Percentiles rank a stretch among this genome's conserved stretches.
Evolutionary conservation across 306 rosid species (phyloP).

Genomic region (Quercus cerris): DNA sequence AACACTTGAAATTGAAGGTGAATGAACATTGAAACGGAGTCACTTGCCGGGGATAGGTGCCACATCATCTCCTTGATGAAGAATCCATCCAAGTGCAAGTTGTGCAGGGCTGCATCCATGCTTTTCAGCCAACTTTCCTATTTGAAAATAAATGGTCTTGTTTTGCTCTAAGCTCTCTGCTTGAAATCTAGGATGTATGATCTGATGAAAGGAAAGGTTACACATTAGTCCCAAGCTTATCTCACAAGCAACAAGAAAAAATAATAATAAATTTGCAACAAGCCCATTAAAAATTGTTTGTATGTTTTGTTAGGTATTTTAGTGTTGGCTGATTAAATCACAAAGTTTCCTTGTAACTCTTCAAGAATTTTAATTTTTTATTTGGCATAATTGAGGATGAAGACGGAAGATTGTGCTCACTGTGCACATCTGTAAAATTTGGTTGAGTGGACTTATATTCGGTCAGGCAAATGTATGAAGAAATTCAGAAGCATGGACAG

Average conservation of each 20-base stretch:
- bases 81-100: constrained; percentile 66
- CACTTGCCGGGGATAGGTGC: constrained; percentile 68
- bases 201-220: constrained; percentile 28
- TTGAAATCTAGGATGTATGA: constrained; percentile 44
- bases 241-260: not conserved
- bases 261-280: not conserved
- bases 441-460: too few relatives aligned
- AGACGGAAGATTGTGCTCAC: too few relatives aligned
- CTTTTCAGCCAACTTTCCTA: constrained; percentile 51
- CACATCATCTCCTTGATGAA: constrained; percentile 57
- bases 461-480: too few relatives aligned
- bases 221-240: not conserved
- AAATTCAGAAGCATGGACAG: too few relatives aligned
- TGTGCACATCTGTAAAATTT: too few relatives aligned
- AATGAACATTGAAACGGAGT: not conserved
- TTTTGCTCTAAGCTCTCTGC: constrained; percentile 60
- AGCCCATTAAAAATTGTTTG: not conserved
- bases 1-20: not conserved
- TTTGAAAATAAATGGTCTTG: constrained; percentile 39
- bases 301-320: too few relatives aligned
- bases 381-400: too few relatives aligned
- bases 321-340: too few relatives aligned
- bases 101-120: constrained; percentile 52
- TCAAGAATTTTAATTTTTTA: too few relatives aligned
- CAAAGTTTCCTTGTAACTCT: too few relatives aligned